Conservation (phyloP, 352 stramenopile genomes). For the Pythium phragmitis region DNA sequence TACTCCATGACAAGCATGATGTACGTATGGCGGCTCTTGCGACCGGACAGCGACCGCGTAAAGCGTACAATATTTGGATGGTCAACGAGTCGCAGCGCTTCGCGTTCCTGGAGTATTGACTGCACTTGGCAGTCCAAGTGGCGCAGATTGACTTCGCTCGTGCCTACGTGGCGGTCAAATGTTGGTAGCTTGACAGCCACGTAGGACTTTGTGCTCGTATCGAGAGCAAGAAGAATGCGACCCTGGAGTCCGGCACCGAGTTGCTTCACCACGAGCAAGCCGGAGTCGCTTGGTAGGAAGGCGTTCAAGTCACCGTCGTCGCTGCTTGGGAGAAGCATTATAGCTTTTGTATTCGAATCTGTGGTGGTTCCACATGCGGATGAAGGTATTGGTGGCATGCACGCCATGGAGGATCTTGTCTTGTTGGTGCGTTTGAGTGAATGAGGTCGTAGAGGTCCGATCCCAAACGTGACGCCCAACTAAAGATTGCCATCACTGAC, state of each 20-base stretch:
- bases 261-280: slow-evolving; percentile 47
- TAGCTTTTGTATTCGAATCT: neutral
- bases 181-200: slow-evolving; percentile 65
- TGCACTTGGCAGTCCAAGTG: slow-evolving; percentile 56
- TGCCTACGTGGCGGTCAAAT: slow-evolving; percentile 23
- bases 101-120: slow-evolving; percentile 57
- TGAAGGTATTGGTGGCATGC: no score
- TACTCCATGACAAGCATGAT: slow-evolving; percentile 80
- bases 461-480: no score
- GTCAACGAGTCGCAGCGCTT: slow-evolving; percentile 45
- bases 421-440: no score
- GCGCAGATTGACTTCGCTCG: slow-evolving; percentile 34
- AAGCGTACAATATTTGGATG: slow-evolving; percentile 25
- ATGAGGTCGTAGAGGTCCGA: no score
- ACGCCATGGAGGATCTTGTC: no score
- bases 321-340: slow-evolving; percentile 3
- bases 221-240: slow-evolving; percentile 53
- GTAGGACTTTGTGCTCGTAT: slow-evolving; percentile 37
- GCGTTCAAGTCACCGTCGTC: slow-evolving; percentile 5
- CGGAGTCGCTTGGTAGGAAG: slow-evolving; percentile 9
- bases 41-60: slow-evolving; percentile 21
- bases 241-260: slow-evolving; percentile 60
- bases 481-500: no score
- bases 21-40: slow-evolving; percentile 44
- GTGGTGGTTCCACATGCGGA: no score